phyloP scores from a whole-genome alignment of 2,329 filamentous ascomycete species.

The Cladosporium halotolerans region DNA sequence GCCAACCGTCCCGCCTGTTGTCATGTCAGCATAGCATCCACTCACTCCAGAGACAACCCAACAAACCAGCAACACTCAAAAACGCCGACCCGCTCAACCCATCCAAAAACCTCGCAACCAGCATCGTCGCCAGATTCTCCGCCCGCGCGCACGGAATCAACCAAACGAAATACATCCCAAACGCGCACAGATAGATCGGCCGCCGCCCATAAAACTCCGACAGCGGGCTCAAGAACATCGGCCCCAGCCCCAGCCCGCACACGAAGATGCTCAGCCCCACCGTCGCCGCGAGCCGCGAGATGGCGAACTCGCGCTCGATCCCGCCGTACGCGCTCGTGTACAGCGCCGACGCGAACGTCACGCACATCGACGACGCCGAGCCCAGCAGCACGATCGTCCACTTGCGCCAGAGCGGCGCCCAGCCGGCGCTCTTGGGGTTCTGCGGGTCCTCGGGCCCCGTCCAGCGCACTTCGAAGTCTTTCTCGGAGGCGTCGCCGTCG shows the following conservation, averaged over 20 bases:
- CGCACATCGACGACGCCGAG: slow-evolving; percentile 43
- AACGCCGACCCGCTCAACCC: slow-evolving; percentile 62
- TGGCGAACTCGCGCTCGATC: slow-evolving; percentile 61
- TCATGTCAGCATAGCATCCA: too few species aligned
- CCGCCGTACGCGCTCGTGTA: slow-evolving; percentile 29
- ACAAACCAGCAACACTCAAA: slow-evolving; percentile 52
- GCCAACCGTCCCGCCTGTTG: slow-evolving; percentile 68
- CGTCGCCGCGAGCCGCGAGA: slow-evolving; percentile 66
- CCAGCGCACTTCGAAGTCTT: slow-evolving; percentile 65
- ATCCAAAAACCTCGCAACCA: slow-evolving; percentile 71
- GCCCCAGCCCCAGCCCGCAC: slow-evolving; percentile 57
- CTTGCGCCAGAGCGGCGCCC: slow-evolving; percentile 48
- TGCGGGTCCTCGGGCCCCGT: slow-evolving; percentile 67
- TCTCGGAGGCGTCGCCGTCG: slow-evolving; percentile 3
- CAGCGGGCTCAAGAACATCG: slow-evolving; percentile 55
- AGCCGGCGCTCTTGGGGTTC: slow-evolving; percentile 64
- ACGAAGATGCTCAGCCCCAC: slow-evolving; percentile 80
- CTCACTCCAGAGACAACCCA: too few species aligned
- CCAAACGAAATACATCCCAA: slow-evolving; percentile 59
- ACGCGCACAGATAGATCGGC: slow-evolving; percentile 61
- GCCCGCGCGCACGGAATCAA: slow-evolving; percentile 66
- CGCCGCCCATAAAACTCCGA: slow-evolving; percentile 63
- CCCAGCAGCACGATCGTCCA: slow-evolving; percentile 75
- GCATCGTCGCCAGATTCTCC: slow-evolving; percentile 57
- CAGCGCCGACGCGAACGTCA: slow-evolving; percentile 48